Evolutionary conservation across 1,284 basidiomycete genomes (phyloP), one percentile per base, ranked within the genome.

Genomic region (Ustilago hordei): DNA sequence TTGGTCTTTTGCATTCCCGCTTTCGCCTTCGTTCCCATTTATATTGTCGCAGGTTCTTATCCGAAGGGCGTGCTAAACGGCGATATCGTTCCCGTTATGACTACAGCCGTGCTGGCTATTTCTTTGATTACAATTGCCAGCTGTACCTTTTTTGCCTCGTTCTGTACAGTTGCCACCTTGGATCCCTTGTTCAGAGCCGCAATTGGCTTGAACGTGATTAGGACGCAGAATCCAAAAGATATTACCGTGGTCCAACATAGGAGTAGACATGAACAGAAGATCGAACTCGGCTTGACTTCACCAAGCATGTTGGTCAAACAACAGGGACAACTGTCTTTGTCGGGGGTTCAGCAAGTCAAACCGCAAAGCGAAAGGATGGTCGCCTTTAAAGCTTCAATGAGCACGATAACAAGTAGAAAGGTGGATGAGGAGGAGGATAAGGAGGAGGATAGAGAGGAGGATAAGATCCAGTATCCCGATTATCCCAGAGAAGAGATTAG

Each of bases 161-260:
- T 66, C 13, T 70, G 67, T 31, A 62, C 64, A 1, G 55, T 70
- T 11, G 48, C 61, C 1, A 70, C 64, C 8, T 31, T 75, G 12
- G 73, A 75, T 19, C 73, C 73, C 0, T 31, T 75, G 12, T 75
- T 75, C 52, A 31, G 67, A 1, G 72, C 72, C 1, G 72, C 55
- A 4, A 63, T 75, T 9, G 72, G 72, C 0, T 54, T 75, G 17
- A 71, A 62, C 39, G 36, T 71, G 9, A 34, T 62, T 4, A 23
- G 64, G 6, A 58, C 13, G 1, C 55, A 65, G 5, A 41, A 62
- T 15, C 55, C 59, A 0, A 63, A 66, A 56, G 41, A 63, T 31
- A 54, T 71, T 12, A 32, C 55, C 2, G 64, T 71, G 13, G 34
- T 58, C 12, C 45, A 57, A 2, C 63, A 56, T 11, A 48, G 55